Evolutionary conservation across 2,329 filamentous ascomycete genomes (phyloP).

Genomic region (Calonectria henricotiae): DNA sequence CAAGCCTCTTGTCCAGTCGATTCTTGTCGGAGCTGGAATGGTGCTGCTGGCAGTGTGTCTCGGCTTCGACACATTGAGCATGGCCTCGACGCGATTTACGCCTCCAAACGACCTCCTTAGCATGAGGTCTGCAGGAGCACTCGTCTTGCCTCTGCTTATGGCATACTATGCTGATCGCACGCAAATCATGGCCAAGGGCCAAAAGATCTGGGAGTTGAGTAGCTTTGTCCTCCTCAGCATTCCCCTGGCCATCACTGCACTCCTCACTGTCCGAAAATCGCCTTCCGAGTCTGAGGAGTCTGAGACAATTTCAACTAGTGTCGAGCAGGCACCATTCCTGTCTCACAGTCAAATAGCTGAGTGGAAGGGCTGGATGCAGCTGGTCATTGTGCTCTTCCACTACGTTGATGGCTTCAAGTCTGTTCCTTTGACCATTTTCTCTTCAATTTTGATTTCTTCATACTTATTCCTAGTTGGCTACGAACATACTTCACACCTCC

Average conservation of each 20-base stretch:
- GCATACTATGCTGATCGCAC: constrained; percentile 55
- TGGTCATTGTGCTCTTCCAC: constrained; percentile 69
- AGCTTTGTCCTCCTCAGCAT: constrained; percentile 48
- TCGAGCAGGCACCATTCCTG: constrained; percentile 45
- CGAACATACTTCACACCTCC: constrained; percentile 73
- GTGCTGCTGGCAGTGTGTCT: constrained; percentile 42
- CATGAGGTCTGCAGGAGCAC: constrained; percentile 54
- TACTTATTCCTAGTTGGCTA: constrained; percentile 77
- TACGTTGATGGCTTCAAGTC: constrained; percentile 71
- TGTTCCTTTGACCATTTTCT: constrained; percentile 64
- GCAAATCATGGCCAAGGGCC: constrained; percentile 52
- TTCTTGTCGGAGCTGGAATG: constrained; percentile 44
- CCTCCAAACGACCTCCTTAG: constrained; percentile 44
- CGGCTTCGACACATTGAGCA: constrained; percentile 36
- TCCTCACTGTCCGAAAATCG: constrained; percentile 47
- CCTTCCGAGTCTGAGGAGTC: constrained; percentile 25
- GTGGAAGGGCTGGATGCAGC: constrained; percentile 79
- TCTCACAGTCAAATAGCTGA: constrained; percentile 72
- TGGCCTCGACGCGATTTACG: constrained; percentile 36
- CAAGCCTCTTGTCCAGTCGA: constrained; percentile 48
- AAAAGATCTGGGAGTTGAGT: constrained; percentile 47
- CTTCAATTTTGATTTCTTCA: constrained; percentile 64
- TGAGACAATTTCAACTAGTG: constrained; percentile 12
- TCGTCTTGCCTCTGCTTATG: constrained; percentile 49
- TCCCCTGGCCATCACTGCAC: constrained; percentile 40